Percentiles rank a stretch among this genome's conserved stretches.
phyloP scores from a whole-genome alignment of 169 alveolate genomes.

The Prorocentrum cordatum region DNA sequence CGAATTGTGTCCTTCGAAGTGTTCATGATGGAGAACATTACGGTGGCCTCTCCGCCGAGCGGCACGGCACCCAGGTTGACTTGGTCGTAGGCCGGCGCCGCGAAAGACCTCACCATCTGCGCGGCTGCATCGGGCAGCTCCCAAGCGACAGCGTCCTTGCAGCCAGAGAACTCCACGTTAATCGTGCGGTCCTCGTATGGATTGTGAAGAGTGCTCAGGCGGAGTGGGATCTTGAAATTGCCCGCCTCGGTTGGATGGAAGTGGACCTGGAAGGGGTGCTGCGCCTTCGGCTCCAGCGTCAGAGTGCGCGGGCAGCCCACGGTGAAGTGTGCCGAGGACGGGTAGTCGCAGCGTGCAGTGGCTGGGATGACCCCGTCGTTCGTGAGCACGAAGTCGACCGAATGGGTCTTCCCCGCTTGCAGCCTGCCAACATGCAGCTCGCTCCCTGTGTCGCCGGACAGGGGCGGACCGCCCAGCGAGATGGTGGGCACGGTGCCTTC shows the following conservation, averaged over 20 bases:
- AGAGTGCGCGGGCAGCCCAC: constrained; percentile 66
- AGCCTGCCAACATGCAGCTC: constrained; percentile 81
- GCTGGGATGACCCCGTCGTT: constrained; percentile 82
- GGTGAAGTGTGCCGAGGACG: constrained; percentile 47
- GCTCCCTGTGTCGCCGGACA: constrained; percentile 22
- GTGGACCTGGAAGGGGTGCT: constrained; percentile 51
- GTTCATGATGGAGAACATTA: constrained; percentile 46
- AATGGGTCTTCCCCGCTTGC: constrained; percentile 78
- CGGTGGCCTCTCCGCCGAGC: background rate
- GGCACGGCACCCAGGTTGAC: too few species aligned
- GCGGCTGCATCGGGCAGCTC: too few species aligned
- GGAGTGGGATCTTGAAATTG: constrained; percentile 2
- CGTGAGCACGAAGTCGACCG: constrained; percentile 75
- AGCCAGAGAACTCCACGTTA: background rate
- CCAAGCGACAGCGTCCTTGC: too few species aligned
- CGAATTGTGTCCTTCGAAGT: constrained; percentile 2
- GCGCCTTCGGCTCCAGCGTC: constrained; percentile 69
- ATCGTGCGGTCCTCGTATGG: constrained; percentile 71
- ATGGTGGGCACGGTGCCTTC: constrained; percentile 90
- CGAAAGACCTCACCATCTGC: too few species aligned
- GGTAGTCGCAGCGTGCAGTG: constrained; percentile 73
- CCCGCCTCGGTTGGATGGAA: constrained; percentile 27
- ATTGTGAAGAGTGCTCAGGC: constrained; percentile 70
- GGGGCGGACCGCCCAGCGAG: constrained; percentile 73
- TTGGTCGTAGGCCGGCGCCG: too few species aligned